Evolutionary conservation across 176 grass and related monocot genomes (phyloP).

Genomic region (Oryza glumipatula): DNA sequence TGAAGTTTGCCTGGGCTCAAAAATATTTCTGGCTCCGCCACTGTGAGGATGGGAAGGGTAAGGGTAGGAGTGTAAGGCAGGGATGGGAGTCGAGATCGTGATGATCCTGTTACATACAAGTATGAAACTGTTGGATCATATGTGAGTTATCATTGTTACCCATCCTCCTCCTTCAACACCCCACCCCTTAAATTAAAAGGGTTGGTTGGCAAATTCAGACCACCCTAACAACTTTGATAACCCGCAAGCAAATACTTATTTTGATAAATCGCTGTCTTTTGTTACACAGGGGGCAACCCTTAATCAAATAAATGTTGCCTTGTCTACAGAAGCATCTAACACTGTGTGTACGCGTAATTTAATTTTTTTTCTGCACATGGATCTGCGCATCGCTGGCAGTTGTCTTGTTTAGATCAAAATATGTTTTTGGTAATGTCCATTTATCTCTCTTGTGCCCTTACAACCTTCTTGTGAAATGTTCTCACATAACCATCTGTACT

Average conservation of each 20-base stretch:
- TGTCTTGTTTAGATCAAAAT: background rate
- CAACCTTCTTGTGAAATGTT: slow-evolving; percentile 20
- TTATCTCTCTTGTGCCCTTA: background rate
- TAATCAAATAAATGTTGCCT: slow-evolving; percentile 23
- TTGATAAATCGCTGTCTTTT: background rate
- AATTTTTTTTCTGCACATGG: background rate
- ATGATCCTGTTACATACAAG: too few species aligned
- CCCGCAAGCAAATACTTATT: background rate
- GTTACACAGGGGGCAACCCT: background rate
- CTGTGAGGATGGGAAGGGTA: too few species aligned
- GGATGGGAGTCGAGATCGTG: too few species aligned
- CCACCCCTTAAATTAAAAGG: too few species aligned
- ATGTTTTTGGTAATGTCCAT: slow-evolving; percentile 34
- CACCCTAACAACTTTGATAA: too few species aligned
- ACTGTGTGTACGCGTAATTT: background rate
- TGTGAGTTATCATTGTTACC: too few species aligned
- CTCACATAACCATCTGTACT: background rate
- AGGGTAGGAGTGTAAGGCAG: too few species aligned
- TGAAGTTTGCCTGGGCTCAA: too few species aligned
- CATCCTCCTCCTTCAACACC: too few species aligned
- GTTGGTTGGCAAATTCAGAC: too few species aligned
- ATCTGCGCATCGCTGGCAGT: background rate
- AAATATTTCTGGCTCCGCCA: too few species aligned
- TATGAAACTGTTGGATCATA: too few species aligned
- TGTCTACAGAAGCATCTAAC: slow-evolving; percentile 11